phyloP scores from a whole-genome alignment of 257 asterid genomes.

The Verbena officinalis region DNA sequence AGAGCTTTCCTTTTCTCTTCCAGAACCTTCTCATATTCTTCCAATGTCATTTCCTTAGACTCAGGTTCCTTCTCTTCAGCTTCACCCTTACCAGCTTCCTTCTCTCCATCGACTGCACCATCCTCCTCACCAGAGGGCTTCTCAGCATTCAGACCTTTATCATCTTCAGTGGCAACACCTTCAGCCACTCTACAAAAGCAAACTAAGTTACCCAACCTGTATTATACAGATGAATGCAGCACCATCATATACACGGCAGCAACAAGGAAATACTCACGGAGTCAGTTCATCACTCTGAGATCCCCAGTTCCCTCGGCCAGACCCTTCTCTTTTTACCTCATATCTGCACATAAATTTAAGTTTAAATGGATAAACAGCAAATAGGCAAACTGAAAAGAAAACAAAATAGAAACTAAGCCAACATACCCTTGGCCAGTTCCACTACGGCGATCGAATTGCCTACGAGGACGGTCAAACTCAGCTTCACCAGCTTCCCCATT shows the following conservation, averaged over 20 bases:
- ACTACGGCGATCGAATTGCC: slow-evolving; percentile 66
- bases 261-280: slow-evolving; percentile 54
- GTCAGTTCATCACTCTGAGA: slow-evolving; percentile 62
- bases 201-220: slow-evolving; percentile 6
- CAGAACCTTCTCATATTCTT: slow-evolving; percentile 81
- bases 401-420: neutral
- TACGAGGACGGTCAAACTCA: slow-evolving; percentile 60
- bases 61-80: slow-evolving; percentile 78
- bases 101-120: slow-evolving; percentile 50
- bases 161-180: slow-evolving; percentile 59
- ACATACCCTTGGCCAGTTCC: slow-evolving; percentile 82
- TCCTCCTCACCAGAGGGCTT: slow-evolving; percentile 53
- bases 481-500: slow-evolving; percentile 76
- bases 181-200: slow-evolving; percentile 50
- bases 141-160: slow-evolving; percentile 51
- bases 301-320: slow-evolving; percentile 94
- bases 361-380: neutral
- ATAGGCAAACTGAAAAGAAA: neutral
- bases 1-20: slow-evolving; percentile 85
- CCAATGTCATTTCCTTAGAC: slow-evolving; percentile 93
- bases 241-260: too few relatives aligned
- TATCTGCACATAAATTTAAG: slow-evolving; percentile 40
- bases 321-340: slow-evolving; percentile 71
- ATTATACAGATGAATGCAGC: too few relatives aligned
- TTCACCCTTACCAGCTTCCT: slow-evolving; percentile 53